Percentiles rank a stretch among this genome's conserved stretches.
Evolutionary conservation across 495 filamentous ascomycete species (phyloP).

Genomic region (Xanthoparmelia taractica): DNA sequence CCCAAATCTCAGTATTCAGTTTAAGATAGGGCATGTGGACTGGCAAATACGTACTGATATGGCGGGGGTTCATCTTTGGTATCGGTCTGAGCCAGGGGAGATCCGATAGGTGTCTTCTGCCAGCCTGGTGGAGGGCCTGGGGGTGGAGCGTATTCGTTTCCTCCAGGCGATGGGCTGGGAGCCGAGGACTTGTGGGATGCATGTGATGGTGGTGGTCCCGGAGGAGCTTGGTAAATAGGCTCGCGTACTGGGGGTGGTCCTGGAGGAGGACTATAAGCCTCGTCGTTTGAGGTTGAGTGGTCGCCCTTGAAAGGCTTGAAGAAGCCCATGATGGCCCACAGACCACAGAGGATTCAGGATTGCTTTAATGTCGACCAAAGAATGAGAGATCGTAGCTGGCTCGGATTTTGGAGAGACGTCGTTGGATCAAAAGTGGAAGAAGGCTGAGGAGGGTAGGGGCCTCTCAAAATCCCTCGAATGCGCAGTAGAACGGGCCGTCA

Average conservation of each 20-base stretch:
- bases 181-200: constrained; percentile 20
- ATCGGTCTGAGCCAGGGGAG: constrained; percentile 19
- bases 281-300: constrained; percentile 13
- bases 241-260: constrained; percentile 11
- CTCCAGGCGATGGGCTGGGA: constrained; percentile 13
- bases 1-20: background rate
- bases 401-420: background rate
- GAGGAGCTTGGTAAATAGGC: constrained; percentile 15
- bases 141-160: constrained; percentile 27
- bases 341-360: background rate
- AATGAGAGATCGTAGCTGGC: background rate
- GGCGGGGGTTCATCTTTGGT: constrained; percentile 40
- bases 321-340: constrained; percentile 18
- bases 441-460: background rate
- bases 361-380: background rate
- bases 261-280: constrained; percentile 12
- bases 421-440: background rate
- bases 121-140: constrained; percentile 28
- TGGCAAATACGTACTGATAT: constrained; percentile 41
- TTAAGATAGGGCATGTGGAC: background rate
- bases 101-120: constrained; percentile 21
- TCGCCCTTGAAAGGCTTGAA: constrained; percentile 25
- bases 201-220: constrained; percentile 36
- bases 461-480: background rate
- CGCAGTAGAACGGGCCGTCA: background rate